Conservation (phyloP, 2,329 filamentous ascomycete genomes). For the Xylaria sp. region DNA sequence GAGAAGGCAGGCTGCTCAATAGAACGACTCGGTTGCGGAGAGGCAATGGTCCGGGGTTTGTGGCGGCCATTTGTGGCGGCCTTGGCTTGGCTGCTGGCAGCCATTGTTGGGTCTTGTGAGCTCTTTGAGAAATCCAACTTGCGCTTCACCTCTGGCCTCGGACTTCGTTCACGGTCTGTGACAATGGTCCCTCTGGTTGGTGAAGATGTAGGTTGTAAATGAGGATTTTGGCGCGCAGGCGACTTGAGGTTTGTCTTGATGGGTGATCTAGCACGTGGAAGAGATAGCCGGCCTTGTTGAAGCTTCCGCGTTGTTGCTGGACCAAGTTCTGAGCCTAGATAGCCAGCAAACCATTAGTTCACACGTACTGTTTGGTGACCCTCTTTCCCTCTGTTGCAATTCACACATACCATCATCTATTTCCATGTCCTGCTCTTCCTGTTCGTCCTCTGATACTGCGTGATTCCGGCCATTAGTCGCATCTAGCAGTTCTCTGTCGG, state of each 20-base stretch:
- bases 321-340: conserved; percentile 57
- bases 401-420: conserved; percentile 54
- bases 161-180: conserved; percentile 38
- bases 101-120: conserved; percentile 28
- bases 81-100: conserved; percentile 33
- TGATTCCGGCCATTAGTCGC: conserved; percentile 31
- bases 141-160: conserved; percentile 54
- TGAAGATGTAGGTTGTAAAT: conserved; percentile 59
- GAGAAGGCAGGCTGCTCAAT: conserved; percentile 37
- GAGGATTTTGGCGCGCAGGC: conserved; percentile 67
- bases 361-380: neutral
- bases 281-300: conserved; percentile 55
- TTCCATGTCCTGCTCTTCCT: conserved; percentile 58
- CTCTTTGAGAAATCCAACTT: conserved; percentile 57
- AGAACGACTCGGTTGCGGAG: conserved; percentile 11
- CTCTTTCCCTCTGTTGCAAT: neutral
- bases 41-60: conserved; percentile 31
- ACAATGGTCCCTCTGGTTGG: conserved; percentile 50
- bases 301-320: conserved; percentile 58
- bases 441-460: conserved; percentile 29
- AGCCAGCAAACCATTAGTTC: conserved; percentile 3
- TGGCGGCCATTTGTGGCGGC: conserved; percentile 33
- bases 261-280: conserved; percentile 62
- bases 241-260: conserved; percentile 66
- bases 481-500: conserved; percentile 57